Percentiles rank a stretch among this genome's conserved stretches.
Evolutionary conservation across 345 rosid species (phyloP).

Genomic region (Noccaea caerulescens): DNA sequence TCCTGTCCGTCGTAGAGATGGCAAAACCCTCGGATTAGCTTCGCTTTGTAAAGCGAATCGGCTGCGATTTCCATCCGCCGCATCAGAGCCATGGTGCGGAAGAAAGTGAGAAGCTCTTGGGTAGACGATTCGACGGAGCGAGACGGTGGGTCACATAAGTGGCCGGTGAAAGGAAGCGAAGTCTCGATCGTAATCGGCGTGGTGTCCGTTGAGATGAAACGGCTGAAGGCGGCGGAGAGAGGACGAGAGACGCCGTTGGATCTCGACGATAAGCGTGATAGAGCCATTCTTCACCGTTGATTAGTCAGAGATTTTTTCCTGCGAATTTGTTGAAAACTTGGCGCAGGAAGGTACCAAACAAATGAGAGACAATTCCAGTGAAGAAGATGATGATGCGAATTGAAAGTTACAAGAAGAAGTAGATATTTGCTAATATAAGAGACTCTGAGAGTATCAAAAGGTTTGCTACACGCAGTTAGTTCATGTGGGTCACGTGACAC

Average conservation of each 20-base stretch:
- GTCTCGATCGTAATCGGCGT: conserved; percentile 83
- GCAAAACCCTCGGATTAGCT: conserved; percentile 95
- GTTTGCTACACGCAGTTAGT: background rate
- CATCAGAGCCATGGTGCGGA: conserved; percentile 84
- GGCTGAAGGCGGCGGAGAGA: conserved; percentile 51
- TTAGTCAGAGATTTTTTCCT: conserved; percentile 1
- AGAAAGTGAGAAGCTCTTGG: conserved; percentile 75
- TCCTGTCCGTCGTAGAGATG: conserved; percentile 99
- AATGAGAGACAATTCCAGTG: conserved; percentile 11
- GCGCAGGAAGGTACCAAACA: background rate
- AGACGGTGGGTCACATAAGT: conserved; percentile 83
- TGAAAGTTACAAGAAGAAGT: background rate
- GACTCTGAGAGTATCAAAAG: conserved; percentile 10
- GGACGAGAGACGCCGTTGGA: conserved; percentile 49
- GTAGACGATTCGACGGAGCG: conserved; percentile 73
- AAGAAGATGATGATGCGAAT: conserved; percentile 12
- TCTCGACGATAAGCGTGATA: conserved; percentile 54
- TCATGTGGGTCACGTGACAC: conserved; percentile 4
- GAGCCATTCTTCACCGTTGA: conserved; percentile 55
- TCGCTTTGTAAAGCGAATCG: conserved; percentile 97
- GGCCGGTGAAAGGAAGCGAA: conserved; percentile 80
- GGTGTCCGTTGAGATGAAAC: conserved; percentile 71
- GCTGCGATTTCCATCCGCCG: conserved; percentile 98
- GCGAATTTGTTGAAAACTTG: conserved; percentile 23
- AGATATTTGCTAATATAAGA: background rate